These are phyloP conservation scores for Malus hybrid DNA, from an alignment of 331 rosid species.

Conservation along the genomic window DNA sequence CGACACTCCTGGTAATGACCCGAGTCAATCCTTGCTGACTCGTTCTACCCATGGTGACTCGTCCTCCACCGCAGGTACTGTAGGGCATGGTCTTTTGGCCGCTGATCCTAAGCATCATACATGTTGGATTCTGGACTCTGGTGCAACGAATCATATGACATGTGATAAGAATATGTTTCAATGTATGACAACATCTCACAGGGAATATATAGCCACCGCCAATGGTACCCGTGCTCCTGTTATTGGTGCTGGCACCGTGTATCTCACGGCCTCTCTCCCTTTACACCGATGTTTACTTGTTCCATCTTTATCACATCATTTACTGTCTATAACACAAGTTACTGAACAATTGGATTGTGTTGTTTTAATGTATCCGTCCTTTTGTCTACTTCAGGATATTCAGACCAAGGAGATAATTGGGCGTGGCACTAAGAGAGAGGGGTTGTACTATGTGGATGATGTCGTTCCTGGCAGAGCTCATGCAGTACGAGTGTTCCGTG, in stretches of 20 bases:
- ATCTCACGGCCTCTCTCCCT: background rate
- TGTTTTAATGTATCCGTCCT: too few relatives aligned
- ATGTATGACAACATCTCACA: too few relatives aligned
- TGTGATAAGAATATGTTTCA: too few relatives aligned
- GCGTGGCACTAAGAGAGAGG: too few relatives aligned
- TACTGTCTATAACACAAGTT: background rate
- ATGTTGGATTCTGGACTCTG: too few relatives aligned
- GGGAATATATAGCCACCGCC: background rate
- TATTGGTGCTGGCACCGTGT: background rate
- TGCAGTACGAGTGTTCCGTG: too few relatives aligned
- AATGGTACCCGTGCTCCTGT: background rate
- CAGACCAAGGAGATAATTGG: too few relatives aligned
- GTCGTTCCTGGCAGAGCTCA: background rate
- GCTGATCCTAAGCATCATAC: too few relatives aligned
- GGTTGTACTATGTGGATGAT: too few relatives aligned
- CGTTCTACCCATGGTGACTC: background rate
- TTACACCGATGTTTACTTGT: background rate
- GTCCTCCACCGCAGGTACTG: background rate
- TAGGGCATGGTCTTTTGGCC: background rate
- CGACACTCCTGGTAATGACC: background rate
- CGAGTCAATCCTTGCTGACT: background rate
- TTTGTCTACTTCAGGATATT: too few relatives aligned
- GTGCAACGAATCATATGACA: too few relatives aligned
- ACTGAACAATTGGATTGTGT: background rate
- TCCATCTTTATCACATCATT: background rate